phyloP scores from a whole-genome alignment of 805 yeast genomes.

The Zygosaccharomyces rouxii region DNA sequence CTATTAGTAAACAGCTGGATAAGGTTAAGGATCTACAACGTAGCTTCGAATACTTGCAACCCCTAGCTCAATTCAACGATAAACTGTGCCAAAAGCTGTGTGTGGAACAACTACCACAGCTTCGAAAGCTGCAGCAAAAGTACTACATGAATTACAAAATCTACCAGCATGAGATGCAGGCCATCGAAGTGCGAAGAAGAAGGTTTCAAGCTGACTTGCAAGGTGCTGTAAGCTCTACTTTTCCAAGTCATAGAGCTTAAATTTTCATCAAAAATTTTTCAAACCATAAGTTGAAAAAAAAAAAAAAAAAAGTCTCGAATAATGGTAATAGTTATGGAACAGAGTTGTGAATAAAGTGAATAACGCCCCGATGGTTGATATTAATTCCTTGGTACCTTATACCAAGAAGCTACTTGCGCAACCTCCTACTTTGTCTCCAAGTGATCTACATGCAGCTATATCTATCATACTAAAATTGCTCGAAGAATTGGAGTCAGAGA shows the following conservation, averaged over 20 bases:
- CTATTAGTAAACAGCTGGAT: slow-evolving; percentile 6
- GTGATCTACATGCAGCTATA: slow-evolving; percentile 62
- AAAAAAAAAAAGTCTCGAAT: slow-evolving; percentile 25
- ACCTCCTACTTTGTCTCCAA: slow-evolving; percentile 60
- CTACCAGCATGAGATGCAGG: slow-evolving; percentile 21
- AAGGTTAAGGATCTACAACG: slow-evolving; percentile 8
- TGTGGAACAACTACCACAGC: slow-evolving; percentile 17
- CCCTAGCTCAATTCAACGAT: slow-evolving; percentile 16
- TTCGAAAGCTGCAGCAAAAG: slow-evolving; percentile 17
- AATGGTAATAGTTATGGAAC: neutral
- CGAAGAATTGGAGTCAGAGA: slow-evolving; percentile 40
- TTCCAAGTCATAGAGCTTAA: neutral
- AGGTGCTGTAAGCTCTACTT: neutral
- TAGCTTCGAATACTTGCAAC: slow-evolving; percentile 13
- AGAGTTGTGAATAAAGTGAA: too few relatives aligned
- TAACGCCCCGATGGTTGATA: neutral
- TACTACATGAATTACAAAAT: slow-evolving; percentile 18
- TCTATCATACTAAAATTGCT: slow-evolving; percentile 54
- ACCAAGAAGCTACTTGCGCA: slow-evolving; percentile 57
- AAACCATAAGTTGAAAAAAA: neutral
- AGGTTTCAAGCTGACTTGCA: slow-evolving; percentile 9
- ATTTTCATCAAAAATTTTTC: neutral
- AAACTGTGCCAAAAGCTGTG: slow-evolving; percentile 11
- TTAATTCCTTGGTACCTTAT: slow-evolving; percentile 29
- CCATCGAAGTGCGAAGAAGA: slow-evolving; percentile 10